Evolutionary conservation across 495 filamentous ascomycete genomes (phyloP), one percentile per base, ranked within the genome.

Genomic region (Aspergillus cristatus): DNA sequence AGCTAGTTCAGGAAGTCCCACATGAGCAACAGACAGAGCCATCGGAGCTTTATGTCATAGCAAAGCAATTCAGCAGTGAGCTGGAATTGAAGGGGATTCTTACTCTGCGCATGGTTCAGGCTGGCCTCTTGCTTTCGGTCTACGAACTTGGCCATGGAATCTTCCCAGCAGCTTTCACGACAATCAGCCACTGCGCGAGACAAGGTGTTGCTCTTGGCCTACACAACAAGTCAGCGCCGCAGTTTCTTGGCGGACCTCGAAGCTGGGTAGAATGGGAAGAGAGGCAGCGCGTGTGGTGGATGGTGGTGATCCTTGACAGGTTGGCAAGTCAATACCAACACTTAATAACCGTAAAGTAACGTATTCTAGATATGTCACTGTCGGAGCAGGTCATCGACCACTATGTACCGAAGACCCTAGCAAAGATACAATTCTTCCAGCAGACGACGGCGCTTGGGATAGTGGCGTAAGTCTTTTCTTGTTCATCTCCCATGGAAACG

Each of bases 41-140:
- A n/a, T 12, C 43, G 7, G 38, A 48, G 5, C 35, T 63, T 8
- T 54, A 64, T 45, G 38, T 59, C 16, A 41, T 55, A 15, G 38
- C 53, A 34, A 53, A 49, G 33, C 48, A 55, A 2, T 51, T 56
- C 15, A 48, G 53, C 2, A 52, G 60, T 28, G 47, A 55, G 12
- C 53, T 59, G 36, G 45, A 44, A 0, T 47, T 53, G 7, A 32
- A 26, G 11, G 24, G 45, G 18, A 35, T 48, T 7, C 51, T 54
- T 0, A 53, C 53, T 0, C 24, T 62, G 7, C 41, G 40, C 32
- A 39, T 63, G 0, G 42, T 60, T 16, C 60, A 67, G 37, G 50
- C 55, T 7, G 51, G 55, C 2, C 36, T 64, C 1, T 30, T 67
- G 15, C 31, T 67, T 2, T 38, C 50, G 14, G 44, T 43, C 5